Evolutionary conservation across 2,329 filamentous ascomycete genomes (phyloP), one percentile per base, ranked within the genome.

Genomic region (Colletotrichum sp.): DNA sequence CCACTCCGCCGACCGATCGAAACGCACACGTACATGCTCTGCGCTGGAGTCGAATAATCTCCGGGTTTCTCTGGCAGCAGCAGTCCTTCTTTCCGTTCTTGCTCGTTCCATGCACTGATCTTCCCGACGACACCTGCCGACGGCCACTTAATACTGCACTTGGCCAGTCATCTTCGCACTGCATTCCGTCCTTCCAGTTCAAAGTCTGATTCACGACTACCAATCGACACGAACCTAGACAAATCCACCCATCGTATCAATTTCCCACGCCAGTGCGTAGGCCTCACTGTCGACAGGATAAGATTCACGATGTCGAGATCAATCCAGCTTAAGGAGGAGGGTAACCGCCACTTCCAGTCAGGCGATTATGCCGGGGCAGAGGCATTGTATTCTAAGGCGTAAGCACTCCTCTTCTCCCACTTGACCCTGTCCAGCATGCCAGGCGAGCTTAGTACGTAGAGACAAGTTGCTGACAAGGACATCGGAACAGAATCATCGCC

Each of bases 371-470:
- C 85, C 7, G 88, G 86, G 28, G 95, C 95, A 48, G 94, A 95
- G 77, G 88, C 88, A 24, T 86, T 93, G 74, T 96, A 96, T 84
- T 93, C 93, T 6, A 91, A 94, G 84, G 95, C 95, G 87, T 93
- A 84, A 82, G 91, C 22, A 32, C 52, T n/a, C 8, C 26, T 22
- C 39, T 12, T 16, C 22, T 48, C 22, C 36, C 28, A 12, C 15
- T 18, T 24, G 7, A 5, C 13, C 13, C 34, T 36, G 13, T 18
- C n/a, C 22, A 18, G 22, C 28, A 48, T 24, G 26, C 9, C 63
- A 44, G 15, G 16, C 70, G 16, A 18, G 9, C 22, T 8, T 15
- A 36, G 48, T 4, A 34, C 32, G 32, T 36, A 3, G 9, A 10
- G 13, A 13, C 15, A n/a, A 26, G 24, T 64, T 22, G 48, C 77